A percentile compares a stretch with the other conserved stretches of the same genome.
These are phyloP conservation scores for Dacryopinax primogenitus DNA, from an alignment of 768 basidiomycete genomes.

Conservation along the genomic window DNA sequence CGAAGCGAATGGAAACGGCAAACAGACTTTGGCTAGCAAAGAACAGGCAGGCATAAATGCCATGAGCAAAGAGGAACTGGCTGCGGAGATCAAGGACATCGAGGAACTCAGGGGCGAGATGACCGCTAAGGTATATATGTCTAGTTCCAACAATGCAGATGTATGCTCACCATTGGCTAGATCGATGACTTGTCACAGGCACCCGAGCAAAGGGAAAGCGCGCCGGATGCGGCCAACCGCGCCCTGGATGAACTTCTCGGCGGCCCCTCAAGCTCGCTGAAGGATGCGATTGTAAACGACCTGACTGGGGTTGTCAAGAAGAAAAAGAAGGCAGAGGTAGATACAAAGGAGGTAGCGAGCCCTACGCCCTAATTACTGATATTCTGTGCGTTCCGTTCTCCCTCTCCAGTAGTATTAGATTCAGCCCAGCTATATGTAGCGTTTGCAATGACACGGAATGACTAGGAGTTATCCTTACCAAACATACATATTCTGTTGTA, in stretches of 20 bases:
- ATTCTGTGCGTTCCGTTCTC: not conserved
- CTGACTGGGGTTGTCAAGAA: conserved; percentile 75
- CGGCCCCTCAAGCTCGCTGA: conserved; percentile 24
- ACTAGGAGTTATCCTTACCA: not conserved
- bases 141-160: not conserved
- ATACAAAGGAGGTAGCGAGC: conserved; percentile 9
- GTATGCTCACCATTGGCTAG: conserved; percentile 29
- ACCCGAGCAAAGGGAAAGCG: conserved; percentile 43
- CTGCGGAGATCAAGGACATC: conserved; percentile 68
- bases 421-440: not conserved
- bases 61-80: conserved; percentile 63
- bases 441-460: not conserved
- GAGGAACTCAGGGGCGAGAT: conserved; percentile 65
- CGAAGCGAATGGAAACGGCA: conserved; percentile 16
- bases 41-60: conserved; percentile 14
- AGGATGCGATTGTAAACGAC: conserved; percentile 52
- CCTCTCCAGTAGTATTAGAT: not conserved
- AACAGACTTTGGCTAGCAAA: conserved; percentile 14
- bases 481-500: not conserved
- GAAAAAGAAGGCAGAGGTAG: conserved; percentile 56
- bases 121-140: conserved; percentile 55
- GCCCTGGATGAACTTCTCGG: conserved; percentile 63
- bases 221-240: conserved; percentile 56
- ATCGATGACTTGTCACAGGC: conserved; percentile 82
- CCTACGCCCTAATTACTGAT: too few species aligned